Percentiles rank a stretch among this genome's conserved stretches.
Conservation (phyloP, 768 basidiomycete genomes). For the Clitopilus hobsonii region DNA sequence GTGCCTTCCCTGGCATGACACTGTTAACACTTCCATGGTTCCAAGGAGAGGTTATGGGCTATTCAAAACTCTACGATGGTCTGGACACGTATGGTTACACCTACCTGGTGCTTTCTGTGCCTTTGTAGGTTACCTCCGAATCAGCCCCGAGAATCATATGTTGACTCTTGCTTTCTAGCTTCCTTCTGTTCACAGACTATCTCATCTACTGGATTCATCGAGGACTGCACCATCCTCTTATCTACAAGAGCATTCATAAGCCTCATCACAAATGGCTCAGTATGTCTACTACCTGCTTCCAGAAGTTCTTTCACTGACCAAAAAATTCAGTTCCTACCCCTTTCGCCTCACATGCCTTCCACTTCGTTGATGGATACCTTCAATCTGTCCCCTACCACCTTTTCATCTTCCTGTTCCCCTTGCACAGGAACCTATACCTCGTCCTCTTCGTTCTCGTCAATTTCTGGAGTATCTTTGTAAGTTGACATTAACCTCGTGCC, state of each 20-base stretch:
- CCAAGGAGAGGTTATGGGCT: constrained; percentile 84
- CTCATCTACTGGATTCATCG: constrained; percentile 97
- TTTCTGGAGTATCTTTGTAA: constrained; percentile 87
- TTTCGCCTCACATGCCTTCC: constrained; percentile 97
- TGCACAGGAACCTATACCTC: constrained; percentile 83
- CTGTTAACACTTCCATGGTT: constrained; percentile 92
- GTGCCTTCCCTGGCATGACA: constrained; percentile 80
- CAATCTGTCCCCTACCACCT: constrained; percentile 96
- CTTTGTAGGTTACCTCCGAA: constrained; percentile 48
- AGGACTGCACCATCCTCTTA: constrained; percentile 71
- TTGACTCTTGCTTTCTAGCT: constrained; percentile 32
- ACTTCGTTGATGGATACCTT: constrained; percentile 89
- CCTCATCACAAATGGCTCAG: constrained; percentile 99
- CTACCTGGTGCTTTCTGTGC: constrained; percentile 64
- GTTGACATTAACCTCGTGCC: background rate
- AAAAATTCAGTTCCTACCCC: constrained; percentile 80
- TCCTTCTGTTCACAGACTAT: constrained; percentile 87
- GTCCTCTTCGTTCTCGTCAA: constrained; percentile 89
- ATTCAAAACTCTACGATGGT: constrained; percentile 73
- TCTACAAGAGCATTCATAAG: constrained; percentile 94
- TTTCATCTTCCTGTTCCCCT: constrained; percentile 85
- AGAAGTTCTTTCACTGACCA: constrained; percentile 4
- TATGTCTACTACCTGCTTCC: constrained; percentile 35
- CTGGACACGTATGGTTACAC: constrained; percentile 75
- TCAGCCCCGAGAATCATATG: background rate